Percentiles rank a stretch among this genome's conserved stretches.
These are phyloP conservation scores for Auriscalpium vulgare DNA, from an alignment of 768 basidiomycete species.

Conservation along the genomic window DNA sequence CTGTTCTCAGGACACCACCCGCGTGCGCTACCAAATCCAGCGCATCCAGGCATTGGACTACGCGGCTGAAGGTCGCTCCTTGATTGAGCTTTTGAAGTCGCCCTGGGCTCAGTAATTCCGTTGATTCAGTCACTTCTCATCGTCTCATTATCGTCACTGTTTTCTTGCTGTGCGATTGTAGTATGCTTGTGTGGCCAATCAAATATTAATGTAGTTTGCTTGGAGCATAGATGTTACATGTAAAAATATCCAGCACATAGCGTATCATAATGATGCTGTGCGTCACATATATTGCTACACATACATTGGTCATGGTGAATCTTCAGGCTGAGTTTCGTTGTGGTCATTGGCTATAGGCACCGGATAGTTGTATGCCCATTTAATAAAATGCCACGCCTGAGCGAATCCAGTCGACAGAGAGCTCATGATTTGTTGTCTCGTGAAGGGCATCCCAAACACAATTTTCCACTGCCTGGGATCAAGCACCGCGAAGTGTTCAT, in stretches of 20 bases:
- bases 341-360: slow-evolving; percentile 15
- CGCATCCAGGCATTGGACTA: slow-evolving; percentile 62
- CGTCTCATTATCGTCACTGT: too few relatives aligned
- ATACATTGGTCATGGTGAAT: not conserved
- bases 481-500: slow-evolving; percentile 12
- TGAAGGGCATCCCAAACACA: slow-evolving; percentile 28
- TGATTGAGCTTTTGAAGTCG: slow-evolving; percentile 53
- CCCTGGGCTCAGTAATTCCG: slow-evolving; percentile 40
- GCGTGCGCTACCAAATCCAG: slow-evolving; percentile 78
- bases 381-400: slow-evolving; percentile 39
- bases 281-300: not conserved
- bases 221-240: too few relatives aligned
- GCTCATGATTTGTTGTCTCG: slow-evolving; percentile 20
- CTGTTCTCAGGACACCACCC: slow-evolving; percentile 56
- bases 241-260: not conserved
- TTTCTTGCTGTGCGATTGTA: too few relatives aligned
- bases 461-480: not conserved
- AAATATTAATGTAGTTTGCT: too few relatives aligned
- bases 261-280: too few relatives aligned
- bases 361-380: slow-evolving; percentile 49
- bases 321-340: too few relatives aligned
- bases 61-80: slow-evolving; percentile 49
- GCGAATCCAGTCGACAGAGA: slow-evolving; percentile 33
- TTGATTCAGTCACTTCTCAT: too few relatives aligned
- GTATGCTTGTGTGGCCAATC: too few relatives aligned